phyloP scores from a whole-genome alignment of 2,329 filamentous ascomycete genomes.

The Hypoxylon sp. region DNA sequence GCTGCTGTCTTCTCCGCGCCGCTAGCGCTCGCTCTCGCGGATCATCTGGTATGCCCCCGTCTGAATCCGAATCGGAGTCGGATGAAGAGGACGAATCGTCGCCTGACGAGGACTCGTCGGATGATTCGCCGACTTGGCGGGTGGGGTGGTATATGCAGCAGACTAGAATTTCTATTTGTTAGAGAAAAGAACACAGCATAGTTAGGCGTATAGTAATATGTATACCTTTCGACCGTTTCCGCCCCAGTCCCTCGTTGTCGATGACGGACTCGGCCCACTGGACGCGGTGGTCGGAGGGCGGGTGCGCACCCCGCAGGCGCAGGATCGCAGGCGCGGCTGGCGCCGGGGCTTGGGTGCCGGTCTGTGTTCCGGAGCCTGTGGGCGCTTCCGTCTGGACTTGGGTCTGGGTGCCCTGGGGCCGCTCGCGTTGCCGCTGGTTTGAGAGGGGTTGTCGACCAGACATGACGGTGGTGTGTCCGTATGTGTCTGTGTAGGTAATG shows the following conservation, averaged over 20 bases:
- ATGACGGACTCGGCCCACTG: slow-evolving; percentile 94
- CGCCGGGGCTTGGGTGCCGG: slow-evolving; percentile 38
- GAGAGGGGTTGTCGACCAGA: slow-evolving; percentile 34
- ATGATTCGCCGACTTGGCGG: slow-evolving; percentile 84
- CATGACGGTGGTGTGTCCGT: slow-evolving; percentile 23
- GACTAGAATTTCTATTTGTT: slow-evolving; percentile 67
- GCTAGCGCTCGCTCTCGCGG: slow-evolving; percentile 50
- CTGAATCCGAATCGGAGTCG: slow-evolving; percentile 64
- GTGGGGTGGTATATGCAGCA: slow-evolving; percentile 98
- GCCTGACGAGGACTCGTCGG: slow-evolving; percentile 65
- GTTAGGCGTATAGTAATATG: slow-evolving; percentile 8
- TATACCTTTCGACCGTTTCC: slow-evolving; percentile 93
- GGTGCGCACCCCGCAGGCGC: slow-evolving; percentile 66
- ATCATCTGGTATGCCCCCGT: slow-evolving; percentile 46
- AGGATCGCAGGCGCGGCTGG: slow-evolving; percentile 59
- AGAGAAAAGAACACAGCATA: slow-evolving; percentile 4
- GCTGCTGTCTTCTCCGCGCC: slow-evolving; percentile 49
- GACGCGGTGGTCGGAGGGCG: slow-evolving; percentile 72
- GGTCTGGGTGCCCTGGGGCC: slow-evolving; percentile 53
- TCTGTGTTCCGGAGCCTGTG: slow-evolving; percentile 50
- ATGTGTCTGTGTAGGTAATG: slow-evolving; percentile 1
- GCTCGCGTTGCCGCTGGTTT: slow-evolving; percentile 34
- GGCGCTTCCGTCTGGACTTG: slow-evolving; percentile 53
- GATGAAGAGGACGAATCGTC: slow-evolving; percentile 66
- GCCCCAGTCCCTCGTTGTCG: slow-evolving; percentile 94